Base-by-base conservation (phyloP, 495 filamentous ascomycete genomes). In the Podospora didyma region DNA sequence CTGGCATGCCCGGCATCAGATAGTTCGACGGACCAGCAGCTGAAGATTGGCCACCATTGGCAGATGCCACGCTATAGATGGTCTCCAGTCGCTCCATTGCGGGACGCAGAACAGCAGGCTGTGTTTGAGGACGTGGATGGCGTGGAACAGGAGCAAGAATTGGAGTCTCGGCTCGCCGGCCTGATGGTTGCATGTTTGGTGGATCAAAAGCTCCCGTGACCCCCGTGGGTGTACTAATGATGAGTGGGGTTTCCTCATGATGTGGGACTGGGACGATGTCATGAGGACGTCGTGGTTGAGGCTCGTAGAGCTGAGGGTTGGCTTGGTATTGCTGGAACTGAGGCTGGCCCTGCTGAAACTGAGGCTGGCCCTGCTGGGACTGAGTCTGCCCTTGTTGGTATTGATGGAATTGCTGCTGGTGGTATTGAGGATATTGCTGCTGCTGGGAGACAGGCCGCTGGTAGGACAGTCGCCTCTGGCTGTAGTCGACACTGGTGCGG, bases 11-110 rank as follows among this genome's bases (percentile, higher is more conserved):
- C n/a, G n/a, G n/a, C n/a, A n/a, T n/a, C n/a, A n/a, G n/a, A n/a
- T n/a, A n/a, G n/a, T n/a, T n/a, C n/a, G n/a, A n/a, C n/a, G n/a
- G n/a, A n/a, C n/a, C n/a, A n/a, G n/a, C n/a, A 87, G 82, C 22
- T 82, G 85, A 62, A 83, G 82, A 72, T 87, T 92, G 50, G 84
- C 21, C n/a, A 26, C 46, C 82, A 23, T 91, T 74, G 59, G 86
- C 73, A 5, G 88, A 87, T 0, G 88, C 88, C 12, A 94, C 73
- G 34, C 84, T 84, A 67, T 91, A 94, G 65, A 96, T 92, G 0
- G 89, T 94, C 52, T 87, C 90, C 22, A 95, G 76, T 82, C 87
- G 89, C 51, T 78, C 75, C 23, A 74, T 74, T 0, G 73, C 66
- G 19, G 81, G 79, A 10, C 78, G 74, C 19, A 77, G 67, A 49